These are phyloP conservation scores for Cercospora beticola DNA, from an alignment of 2,329 filamentous ascomycete species.

Conservation along the genomic window DNA sequence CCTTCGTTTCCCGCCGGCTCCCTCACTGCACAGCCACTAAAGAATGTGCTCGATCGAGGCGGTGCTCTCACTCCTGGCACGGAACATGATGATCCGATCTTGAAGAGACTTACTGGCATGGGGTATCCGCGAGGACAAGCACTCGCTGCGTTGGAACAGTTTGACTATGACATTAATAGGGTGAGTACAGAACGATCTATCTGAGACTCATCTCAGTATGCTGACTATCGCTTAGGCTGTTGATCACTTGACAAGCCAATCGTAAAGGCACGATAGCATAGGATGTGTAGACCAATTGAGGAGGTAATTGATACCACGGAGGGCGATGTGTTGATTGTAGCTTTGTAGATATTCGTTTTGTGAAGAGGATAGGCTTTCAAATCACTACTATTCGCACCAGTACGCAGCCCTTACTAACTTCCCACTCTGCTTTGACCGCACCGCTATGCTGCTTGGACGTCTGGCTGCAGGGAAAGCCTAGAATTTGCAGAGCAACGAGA, in stretches of 20 bases:
- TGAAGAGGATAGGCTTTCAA: not conserved
- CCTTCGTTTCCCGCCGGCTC: conserved; percentile 16
- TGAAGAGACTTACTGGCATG: conserved; percentile 88
- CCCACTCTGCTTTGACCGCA: too few relatives aligned
- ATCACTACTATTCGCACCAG: not conserved
- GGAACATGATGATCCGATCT: conserved; percentile 84
- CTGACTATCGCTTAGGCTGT: conserved; percentile 20
- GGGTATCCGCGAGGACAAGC: conserved; percentile 76
- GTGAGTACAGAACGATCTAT: conserved; percentile 53
- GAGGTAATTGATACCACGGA: not conserved
- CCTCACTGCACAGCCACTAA: conserved; percentile 1
- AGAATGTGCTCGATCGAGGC: conserved; percentile 42
- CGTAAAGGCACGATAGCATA: not conserved
- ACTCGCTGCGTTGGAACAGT: conserved; percentile 81
- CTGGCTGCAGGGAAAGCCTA: not conserved
- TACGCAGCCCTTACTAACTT: not conserved
- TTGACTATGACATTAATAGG: conserved; percentile 93
- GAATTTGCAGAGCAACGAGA: not conserved
- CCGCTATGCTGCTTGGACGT: not conserved
- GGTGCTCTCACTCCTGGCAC: conserved; percentile 71
- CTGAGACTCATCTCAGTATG: not conserved
- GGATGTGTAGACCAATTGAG: not conserved
- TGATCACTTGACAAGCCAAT: conserved; percentile 26
- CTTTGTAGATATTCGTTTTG: not conserved
- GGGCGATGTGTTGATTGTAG: not conserved